Evolutionary conservation across 441 rosid genomes (phyloP).

Genomic region (Breynia disticha): DNA sequence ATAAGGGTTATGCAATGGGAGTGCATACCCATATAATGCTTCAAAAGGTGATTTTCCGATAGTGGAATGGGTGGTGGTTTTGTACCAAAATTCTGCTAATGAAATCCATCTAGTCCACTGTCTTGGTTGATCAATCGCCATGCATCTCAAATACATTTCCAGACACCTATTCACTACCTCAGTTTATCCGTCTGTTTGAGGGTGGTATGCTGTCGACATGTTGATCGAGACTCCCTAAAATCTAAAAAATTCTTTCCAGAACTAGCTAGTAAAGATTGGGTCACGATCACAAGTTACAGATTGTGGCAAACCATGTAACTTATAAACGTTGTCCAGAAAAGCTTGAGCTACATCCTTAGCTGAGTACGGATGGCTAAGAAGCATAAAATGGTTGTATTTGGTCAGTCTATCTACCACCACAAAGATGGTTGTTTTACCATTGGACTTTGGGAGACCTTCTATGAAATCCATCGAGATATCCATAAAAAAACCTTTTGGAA

Average conservation of each 20-base stretch:
- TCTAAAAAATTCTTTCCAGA: neutral
- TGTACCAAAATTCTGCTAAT: neutral
- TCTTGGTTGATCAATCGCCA: neutral
- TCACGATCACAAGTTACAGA: neutral
- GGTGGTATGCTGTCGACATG: neutral
- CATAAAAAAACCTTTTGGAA: neutral
- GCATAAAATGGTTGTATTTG: neutral
- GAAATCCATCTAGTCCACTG: neutral
- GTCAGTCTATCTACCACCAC: conserved; percentile 1
- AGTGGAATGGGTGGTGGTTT: neutral
- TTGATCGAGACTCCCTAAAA: neutral
- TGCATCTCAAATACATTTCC: neutral
- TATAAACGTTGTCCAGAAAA: neutral
- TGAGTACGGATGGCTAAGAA: neutral
- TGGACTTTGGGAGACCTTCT: neutral
- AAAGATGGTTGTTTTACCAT: neutral
- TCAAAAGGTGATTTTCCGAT: no score
- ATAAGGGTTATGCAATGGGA: no score
- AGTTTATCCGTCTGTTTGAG: neutral
- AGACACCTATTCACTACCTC: neutral
- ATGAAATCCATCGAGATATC: neutral
- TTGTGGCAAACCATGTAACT: neutral
- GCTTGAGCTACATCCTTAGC: neutral
- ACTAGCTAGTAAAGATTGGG: neutral
- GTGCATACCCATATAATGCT: no score